These are phyloP conservation scores for Furcasterigmium furcatum DNA, from an alignment of 2,329 filamentous ascomycete genomes.

Conservation along the genomic window DNA sequence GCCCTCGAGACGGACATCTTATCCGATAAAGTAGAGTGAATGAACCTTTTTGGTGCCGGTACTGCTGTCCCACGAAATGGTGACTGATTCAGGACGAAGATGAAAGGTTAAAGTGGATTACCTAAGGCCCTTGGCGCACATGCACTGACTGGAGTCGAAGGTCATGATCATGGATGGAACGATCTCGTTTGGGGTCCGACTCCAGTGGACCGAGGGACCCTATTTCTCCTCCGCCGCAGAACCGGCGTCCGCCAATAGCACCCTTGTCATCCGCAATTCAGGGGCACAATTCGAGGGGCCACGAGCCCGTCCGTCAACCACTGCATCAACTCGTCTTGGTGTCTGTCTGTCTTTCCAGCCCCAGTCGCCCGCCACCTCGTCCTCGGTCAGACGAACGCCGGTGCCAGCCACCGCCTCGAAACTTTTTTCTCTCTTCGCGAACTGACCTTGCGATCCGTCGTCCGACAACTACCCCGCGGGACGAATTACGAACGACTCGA, in stretches of 20 bases:
- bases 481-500: background rate
- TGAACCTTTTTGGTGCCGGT: too few species aligned
- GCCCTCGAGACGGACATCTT: constrained; percentile 5
- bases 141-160: too few species aligned
- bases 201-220: too few species aligned
- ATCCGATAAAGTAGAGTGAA: background rate
- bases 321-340: too few species aligned
- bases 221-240: background rate
- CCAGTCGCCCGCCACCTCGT: background rate
- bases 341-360: too few species aligned
- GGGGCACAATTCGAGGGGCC: background rate
- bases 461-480: background rate
- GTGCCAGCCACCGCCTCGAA: background rate
- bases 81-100: too few species aligned
- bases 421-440: background rate
- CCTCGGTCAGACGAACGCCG: background rate
- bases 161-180: too few species aligned
- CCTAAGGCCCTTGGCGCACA: too few species aligned
- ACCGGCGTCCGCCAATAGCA: constrained; percentile 3
- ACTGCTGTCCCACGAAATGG: background rate
- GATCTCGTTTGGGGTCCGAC: too few species aligned
- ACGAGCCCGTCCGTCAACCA: background rate
- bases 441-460: background rate
- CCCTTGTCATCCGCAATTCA: background rate
- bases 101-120: too few species aligned